These are phyloP conservation scores for Mimosa pudica DNA, from an alignment of 306 rosid species.

Conservation along the genomic window DNA sequence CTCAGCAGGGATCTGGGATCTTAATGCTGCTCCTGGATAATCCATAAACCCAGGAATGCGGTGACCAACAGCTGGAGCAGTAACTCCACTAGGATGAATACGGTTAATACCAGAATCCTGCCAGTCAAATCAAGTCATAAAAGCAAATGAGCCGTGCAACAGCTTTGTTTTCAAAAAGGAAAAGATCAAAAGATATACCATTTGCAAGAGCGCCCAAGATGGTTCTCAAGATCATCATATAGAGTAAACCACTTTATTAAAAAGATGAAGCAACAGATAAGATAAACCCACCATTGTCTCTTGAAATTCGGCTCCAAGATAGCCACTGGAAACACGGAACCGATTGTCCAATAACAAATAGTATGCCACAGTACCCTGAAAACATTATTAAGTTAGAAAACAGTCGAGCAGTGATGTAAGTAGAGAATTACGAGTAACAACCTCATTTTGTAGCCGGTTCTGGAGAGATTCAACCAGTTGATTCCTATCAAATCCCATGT, in stretches of 20 bases:
- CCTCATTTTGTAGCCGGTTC: constrained; percentile 88
- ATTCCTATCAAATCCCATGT: constrained; percentile 80
- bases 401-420: neutral
- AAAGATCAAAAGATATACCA: neutral
- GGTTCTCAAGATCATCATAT: constrained; percentile 1
- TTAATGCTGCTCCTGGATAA: constrained; percentile 62
- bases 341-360: constrained; percentile 80
- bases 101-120: constrained; percentile 68
- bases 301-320: constrained; percentile 93
- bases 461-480: constrained; percentile 76
- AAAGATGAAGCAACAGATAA: constrained; percentile 18
- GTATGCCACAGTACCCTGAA: constrained; percentile 97
- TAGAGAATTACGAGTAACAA: constrained; percentile 39
- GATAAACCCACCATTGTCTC: constrained; percentile 69
- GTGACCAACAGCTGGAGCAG: constrained; percentile 71
- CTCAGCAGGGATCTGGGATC: constrained; percentile 75
- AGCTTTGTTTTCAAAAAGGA: constrained; percentile 24
- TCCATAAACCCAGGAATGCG: constrained; percentile 73
- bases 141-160: constrained; percentile 28
- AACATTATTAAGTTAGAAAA: constrained; percentile 31
- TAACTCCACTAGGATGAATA: constrained; percentile 55
- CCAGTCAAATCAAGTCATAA: constrained; percentile 29
- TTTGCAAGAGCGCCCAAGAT: constrained; percentile 8
- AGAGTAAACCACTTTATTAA: constrained; percentile 14
- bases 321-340: constrained; percentile 80